Evolutionary conservation across 2,329 filamentous ascomycete genomes (phyloP).

Genomic region (Grosmannia penicillata): DNA sequence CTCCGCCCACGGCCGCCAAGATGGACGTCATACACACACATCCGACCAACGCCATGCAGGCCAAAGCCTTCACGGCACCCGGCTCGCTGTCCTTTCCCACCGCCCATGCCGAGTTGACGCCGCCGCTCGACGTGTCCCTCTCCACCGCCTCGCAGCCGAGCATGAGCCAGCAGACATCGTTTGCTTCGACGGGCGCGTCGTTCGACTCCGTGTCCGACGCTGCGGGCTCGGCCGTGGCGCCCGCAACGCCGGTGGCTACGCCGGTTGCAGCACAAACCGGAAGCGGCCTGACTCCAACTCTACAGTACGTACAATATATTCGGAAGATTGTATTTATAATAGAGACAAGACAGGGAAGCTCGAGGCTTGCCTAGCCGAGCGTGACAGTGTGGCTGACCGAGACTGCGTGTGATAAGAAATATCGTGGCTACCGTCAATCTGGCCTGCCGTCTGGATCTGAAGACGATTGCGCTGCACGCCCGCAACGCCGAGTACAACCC

Average conservation of each 20-base stretch:
- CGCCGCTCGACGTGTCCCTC: conserved; percentile 44
- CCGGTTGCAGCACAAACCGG: conserved; percentile 70
- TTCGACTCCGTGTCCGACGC: background rate
- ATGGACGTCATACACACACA: conserved; percentile 91
- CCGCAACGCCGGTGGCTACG: conserved; percentile 81
- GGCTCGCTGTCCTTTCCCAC: conserved; percentile 86
- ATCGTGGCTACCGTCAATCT: conserved; percentile 98
- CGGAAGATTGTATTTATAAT: no score
- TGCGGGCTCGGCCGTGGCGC: conserved; percentile 53
- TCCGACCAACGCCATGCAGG: conserved; percentile 79
- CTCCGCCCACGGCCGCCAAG: no score
- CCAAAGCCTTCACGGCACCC: conserved; percentile 87
- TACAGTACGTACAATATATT: conserved; percentile 83
- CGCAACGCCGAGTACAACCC: conserved; percentile 98
- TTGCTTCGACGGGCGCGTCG: background rate
- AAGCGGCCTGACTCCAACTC: conserved; percentile 79
- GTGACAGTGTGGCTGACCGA: conserved; percentile 15
- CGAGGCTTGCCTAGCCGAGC: no score
- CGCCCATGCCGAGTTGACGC: conserved; percentile 68
- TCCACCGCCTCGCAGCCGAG: background rate
- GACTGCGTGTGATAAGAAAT: conserved; percentile 49
- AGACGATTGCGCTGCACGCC: conserved; percentile 96
- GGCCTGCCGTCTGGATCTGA: conserved; percentile 91
- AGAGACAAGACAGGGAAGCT: no score
- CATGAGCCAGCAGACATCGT: background rate